phyloP scores from a whole-genome alignment of 1,139 yeast genomes.

The Blastobotrys aristatus region DNA sequence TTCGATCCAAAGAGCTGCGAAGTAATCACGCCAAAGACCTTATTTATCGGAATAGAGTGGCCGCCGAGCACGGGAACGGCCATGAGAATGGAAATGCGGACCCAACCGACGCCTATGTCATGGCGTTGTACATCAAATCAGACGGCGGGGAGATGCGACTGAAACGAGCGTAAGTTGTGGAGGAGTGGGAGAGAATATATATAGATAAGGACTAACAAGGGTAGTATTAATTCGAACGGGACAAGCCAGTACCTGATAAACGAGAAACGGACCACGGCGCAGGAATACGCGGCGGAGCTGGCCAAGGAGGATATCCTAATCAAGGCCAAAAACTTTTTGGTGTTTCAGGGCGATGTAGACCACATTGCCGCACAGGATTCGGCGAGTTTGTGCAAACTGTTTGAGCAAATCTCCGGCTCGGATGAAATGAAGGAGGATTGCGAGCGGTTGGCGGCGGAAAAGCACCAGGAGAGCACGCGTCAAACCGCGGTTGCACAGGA shows the following conservation, averaged over 20 bases:
- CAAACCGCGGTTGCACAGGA: constrained; percentile 61
- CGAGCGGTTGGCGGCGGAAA: constrained; percentile 63
- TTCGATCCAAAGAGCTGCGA: constrained; percentile 70
- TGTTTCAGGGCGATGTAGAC: constrained; percentile 96
- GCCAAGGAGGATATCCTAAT: constrained; percentile 80
- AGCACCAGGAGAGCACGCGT: constrained; percentile 52
- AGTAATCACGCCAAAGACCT: constrained; percentile 70
- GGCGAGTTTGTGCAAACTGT: constrained; percentile 59
- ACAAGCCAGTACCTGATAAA: constrained; percentile 67
- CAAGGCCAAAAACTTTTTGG: constrained; percentile 86
- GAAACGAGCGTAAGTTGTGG: constrained; percentile 26
- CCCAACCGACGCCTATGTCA: constrained; percentile 71
- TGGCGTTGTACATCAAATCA: constrained; percentile 65
- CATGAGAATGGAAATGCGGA: constrained; percentile 30
- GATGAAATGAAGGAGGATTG: constrained; percentile 61
- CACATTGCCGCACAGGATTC: constrained; percentile 88
- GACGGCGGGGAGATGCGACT: constrained; percentile 36
- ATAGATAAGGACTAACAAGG: background rate
- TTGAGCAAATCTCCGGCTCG: constrained; percentile 86
- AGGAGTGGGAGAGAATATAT: background rate
- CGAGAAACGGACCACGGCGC: constrained; percentile 54
- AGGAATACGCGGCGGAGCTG: constrained; percentile 60
- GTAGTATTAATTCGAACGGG: constrained; percentile 39
- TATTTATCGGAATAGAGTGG: constrained; percentile 65
- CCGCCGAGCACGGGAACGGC: constrained; percentile 27